phyloP scores from a whole-genome alignment of 2,329 filamentous ascomycete species.

The Neurospora crassa region DNA sequence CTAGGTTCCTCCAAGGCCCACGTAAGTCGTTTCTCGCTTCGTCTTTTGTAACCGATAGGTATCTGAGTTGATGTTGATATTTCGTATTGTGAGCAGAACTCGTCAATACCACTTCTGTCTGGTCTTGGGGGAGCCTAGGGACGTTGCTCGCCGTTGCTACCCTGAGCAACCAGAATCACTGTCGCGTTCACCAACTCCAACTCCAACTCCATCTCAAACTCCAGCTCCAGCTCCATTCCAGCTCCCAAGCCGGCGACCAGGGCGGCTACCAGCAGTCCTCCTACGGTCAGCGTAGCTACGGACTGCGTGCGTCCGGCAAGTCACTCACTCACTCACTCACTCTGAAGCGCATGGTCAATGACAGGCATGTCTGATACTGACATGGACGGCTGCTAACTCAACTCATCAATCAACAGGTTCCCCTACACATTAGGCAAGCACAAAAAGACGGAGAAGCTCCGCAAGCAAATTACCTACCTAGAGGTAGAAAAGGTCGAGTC shows the following conservation, averaged over 20 bases:
- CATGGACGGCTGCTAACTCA: not conserved
- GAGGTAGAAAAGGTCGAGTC: not conserved
- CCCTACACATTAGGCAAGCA: not conserved
- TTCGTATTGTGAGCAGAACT: not conserved
- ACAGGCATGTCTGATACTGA: not conserved
- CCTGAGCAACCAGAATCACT: not conserved
- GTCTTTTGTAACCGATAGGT: not conserved
- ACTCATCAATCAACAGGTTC: not conserved
- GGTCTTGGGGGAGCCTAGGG: not conserved
- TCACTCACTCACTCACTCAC: not conserved
- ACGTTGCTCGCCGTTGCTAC: not conserved
- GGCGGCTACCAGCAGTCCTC: not conserved
- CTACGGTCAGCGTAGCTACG: not conserved
- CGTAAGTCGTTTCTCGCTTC: not conserved
- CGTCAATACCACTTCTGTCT: not conserved
- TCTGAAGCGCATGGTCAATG: not conserved
- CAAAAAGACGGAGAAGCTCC: not conserved
- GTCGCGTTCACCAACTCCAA: not conserved
- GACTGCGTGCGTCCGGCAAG: not conserved
- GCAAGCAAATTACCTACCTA: not conserved
- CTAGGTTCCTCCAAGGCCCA: not conserved
- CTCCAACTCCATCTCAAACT: too few species aligned
- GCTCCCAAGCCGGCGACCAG: not conserved
- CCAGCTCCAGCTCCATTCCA: not conserved
- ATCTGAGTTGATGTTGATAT: not conserved